Conservation (phyloP, 2,329 filamentous ascomycete species). For the Hypocrella siamensis region DNA sequence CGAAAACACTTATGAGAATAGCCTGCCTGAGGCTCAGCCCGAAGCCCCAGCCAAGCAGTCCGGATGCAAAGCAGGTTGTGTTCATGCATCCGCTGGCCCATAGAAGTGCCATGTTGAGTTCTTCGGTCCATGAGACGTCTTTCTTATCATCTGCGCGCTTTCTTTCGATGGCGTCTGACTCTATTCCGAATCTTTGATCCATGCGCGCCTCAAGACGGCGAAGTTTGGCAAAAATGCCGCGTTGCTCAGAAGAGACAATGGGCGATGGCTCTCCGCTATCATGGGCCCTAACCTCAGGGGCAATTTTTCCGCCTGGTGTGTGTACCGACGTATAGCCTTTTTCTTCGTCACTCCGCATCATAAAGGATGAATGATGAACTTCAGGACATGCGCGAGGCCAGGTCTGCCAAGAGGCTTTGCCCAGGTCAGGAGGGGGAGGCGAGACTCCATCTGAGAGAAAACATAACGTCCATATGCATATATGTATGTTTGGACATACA, state of each 20-base stretch:
- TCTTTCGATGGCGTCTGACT: slow-evolving; percentile 28
- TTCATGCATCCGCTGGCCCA: slow-evolving; percentile 37
- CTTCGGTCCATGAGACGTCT: slow-evolving; percentile 18
- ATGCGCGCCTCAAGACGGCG: slow-evolving; percentile 25
- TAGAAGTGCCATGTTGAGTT: slow-evolving; percentile 32
- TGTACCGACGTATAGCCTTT: neutral
- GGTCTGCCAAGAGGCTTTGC: too few relatives aligned
- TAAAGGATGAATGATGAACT: too few relatives aligned
- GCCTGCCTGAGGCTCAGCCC: slow-evolving; percentile 27
- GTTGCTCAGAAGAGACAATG: neutral
- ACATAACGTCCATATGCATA: too few relatives aligned
- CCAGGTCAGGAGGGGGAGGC: too few relatives aligned
- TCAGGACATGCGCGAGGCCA: too few relatives aligned
- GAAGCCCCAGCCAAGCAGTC: slow-evolving; percentile 33
- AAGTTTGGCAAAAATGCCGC: slow-evolving; percentile 18
- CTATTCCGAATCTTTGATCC: slow-evolving; percentile 30
- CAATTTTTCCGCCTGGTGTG: neutral
- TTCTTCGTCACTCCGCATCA: too few relatives aligned
- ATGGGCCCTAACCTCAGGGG: neutral
- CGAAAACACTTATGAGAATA: slow-evolving; percentile 28
- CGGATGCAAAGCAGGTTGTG: slow-evolving; percentile 32
- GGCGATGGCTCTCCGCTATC: neutral
- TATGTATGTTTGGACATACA: too few relatives aligned
- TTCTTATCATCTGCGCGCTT: slow-evolving; percentile 25
- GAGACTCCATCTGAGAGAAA: too few relatives aligned